These are phyloP conservation scores for Alternaria postmessia DNA, from an alignment of 2,329 filamentous ascomycete genomes.

Conservation along the genomic window DNA sequence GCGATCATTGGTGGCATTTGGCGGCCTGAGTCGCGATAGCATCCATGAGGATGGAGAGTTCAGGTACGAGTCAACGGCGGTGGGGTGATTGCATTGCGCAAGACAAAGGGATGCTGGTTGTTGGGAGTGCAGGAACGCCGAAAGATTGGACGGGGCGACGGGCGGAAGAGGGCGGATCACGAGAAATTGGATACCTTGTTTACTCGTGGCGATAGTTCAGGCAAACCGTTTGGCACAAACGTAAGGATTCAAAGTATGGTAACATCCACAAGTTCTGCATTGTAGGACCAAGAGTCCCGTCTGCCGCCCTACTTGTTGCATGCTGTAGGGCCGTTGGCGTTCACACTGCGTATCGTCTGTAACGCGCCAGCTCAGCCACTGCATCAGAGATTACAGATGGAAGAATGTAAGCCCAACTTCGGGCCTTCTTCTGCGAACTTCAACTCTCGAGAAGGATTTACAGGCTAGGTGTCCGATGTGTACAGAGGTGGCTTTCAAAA, in stretches of 20 bases:
- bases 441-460: not conserved
- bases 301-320: not conserved
- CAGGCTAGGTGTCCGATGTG: not conserved
- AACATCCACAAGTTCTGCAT: not conserved
- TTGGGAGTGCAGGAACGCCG: not conserved
- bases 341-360: not conserved
- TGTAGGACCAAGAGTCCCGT: not conserved
- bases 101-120: not conserved
- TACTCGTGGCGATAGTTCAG: not conserved
- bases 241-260: not conserved
- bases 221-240: not conserved
- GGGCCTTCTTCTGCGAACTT: not conserved
- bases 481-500: too few relatives aligned
- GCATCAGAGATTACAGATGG: not conserved
- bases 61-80: not conserved
- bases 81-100: not conserved
- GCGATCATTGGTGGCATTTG: conserved; percentile 5
- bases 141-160: not conserved
- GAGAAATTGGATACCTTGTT: not conserved
- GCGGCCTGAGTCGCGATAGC: not conserved
- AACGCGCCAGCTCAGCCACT: not conserved
- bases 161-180: not conserved
- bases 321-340: not conserved
- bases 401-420: not conserved
- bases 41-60: not conserved